Evolutionary conservation across 2,329 filamentous ascomycete species (phyloP), one percentile per base, ranked within the genome.

Genomic region (Myriosclerotinia curreyana): DNA sequence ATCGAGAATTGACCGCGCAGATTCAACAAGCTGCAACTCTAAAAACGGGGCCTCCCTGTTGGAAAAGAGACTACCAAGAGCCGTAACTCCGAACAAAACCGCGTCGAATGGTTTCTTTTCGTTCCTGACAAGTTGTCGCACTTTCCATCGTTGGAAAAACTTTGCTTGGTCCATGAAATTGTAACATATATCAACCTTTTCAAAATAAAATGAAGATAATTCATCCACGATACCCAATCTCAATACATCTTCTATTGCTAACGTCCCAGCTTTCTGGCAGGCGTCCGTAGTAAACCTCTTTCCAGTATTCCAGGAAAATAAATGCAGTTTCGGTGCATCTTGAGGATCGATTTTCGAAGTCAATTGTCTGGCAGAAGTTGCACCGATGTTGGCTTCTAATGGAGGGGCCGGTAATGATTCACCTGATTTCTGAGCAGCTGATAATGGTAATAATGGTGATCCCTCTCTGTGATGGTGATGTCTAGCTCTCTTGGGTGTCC

Each of bases 301-400:
- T 3, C 75, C 75, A n/a, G 72, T 67, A 55, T 77, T 75, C 62
- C 75, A 77, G 14, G 71, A 75, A 64, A 76, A 76, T 1, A 75
- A 75, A 62, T 77, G 75, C 31, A 76, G 66, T 25, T 70, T 70
- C 2, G 75, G 74, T 28, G 74, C 73, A 25, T 74, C 73, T 1
- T 53, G 28, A 5, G 40, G 60, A 15, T 62, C 60, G 9, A 55
- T 36, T n/a, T 62, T 62, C 25, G 38, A 5, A 15, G 50, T 40
- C 15, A 48, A 55, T 14, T 44, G 38, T 17, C 60, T 36, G 12
- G 60, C 50, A 46, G 55, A 62, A 12, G 40, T 15, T 46, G 40
- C 60, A 25, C 40, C 40, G 11, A 50, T 48, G n/a, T 62, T 48
- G 22, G 40, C 50, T 56, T 62, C 60, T 20, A 55, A 38, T 7